Evolutionary conservation across 2,329 filamentous ascomycete genomes (phyloP).

Genomic region (Aureobasidium sp.): DNA sequence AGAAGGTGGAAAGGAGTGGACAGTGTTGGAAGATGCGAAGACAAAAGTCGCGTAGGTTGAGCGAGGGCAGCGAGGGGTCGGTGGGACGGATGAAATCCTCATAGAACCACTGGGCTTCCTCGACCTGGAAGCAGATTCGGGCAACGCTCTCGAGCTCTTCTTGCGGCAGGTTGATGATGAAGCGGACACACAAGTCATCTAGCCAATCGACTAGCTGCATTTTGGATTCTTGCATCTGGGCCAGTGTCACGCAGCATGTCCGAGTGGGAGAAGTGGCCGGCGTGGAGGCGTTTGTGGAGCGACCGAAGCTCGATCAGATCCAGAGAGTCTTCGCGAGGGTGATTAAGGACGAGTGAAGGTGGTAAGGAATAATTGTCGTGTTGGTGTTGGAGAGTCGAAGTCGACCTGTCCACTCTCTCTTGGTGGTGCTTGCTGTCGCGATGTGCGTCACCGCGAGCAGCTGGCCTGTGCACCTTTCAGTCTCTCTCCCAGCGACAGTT

Average conservation of each 20-base stretch:
- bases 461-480: not conserved
- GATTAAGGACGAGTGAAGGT: not conserved
- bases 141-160: slow-evolving; percentile 86
- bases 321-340: not conserved
- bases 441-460: not conserved
- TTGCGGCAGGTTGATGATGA: slow-evolving; percentile 91
- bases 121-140: slow-evolving; percentile 96
- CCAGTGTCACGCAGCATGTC: slow-evolving; percentile 56
- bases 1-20: slow-evolving; percentile 76
- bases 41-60: slow-evolving; percentile 79
- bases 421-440: not conserved
- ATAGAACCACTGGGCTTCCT: slow-evolving; percentile 99
- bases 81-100: slow-evolving; percentile 96
- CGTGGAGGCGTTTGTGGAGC: not conserved
- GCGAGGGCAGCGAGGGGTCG: slow-evolving; percentile 75
- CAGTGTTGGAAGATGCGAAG: slow-evolving; percentile 91
- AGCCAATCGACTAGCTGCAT: slow-evolving; percentile 93
- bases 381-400: not conserved
- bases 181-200: slow-evolving; percentile 95
- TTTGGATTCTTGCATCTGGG: slow-evolving; percentile 66
- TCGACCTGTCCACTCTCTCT: not conserved
- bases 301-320: not conserved
- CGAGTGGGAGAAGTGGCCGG: slow-evolving; percentile 15
- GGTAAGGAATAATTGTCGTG: not conserved
- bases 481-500: not conserved